phyloP scores from a whole-genome alignment of 805 yeast species.

The Myxozyma mucilagina region DNA sequence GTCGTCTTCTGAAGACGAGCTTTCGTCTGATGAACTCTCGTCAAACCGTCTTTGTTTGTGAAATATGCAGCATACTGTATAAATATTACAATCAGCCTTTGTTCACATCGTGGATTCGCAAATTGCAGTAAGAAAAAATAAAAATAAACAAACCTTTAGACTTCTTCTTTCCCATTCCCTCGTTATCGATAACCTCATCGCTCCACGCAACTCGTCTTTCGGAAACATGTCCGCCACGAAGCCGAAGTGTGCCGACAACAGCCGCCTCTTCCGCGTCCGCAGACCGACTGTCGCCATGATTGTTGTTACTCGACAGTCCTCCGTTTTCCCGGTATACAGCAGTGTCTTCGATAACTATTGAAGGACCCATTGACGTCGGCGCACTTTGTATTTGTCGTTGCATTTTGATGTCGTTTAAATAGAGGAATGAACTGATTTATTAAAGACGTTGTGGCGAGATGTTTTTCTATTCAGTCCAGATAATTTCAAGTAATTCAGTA shows the following conservation, averaged over 20 bases:
- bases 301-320: constrained; percentile 5
- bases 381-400: constrained; percentile 17
- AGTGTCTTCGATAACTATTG: constrained; percentile 15
- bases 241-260: constrained; percentile 23
- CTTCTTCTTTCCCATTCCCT: constrained; percentile 81
- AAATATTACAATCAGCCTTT: not conserved
- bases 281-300: not conserved
- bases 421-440: not conserved
- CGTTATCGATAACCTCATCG: constrained; percentile 86
- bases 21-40: constrained; percentile 41
- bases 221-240: constrained; percentile 27
- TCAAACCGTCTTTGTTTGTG: constrained; percentile 44
- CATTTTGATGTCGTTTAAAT: constrained; percentile 5
- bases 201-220: constrained; percentile 69
- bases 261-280: not conserved
- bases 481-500: too few species aligned
- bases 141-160: constrained; percentile 56
- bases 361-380: constrained; percentile 21
- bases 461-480: too few species aligned
- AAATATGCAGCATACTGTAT: constrained; percentile 62
- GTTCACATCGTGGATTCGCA: not conserved
- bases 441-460: too few species aligned
- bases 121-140: not conserved
- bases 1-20: constrained; percentile 40
- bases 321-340: constrained; percentile 14